phyloP scores from a whole-genome alignment of 2,329 filamentous ascomycete genomes.

The Ophiocordyceps robertsii region DNA sequence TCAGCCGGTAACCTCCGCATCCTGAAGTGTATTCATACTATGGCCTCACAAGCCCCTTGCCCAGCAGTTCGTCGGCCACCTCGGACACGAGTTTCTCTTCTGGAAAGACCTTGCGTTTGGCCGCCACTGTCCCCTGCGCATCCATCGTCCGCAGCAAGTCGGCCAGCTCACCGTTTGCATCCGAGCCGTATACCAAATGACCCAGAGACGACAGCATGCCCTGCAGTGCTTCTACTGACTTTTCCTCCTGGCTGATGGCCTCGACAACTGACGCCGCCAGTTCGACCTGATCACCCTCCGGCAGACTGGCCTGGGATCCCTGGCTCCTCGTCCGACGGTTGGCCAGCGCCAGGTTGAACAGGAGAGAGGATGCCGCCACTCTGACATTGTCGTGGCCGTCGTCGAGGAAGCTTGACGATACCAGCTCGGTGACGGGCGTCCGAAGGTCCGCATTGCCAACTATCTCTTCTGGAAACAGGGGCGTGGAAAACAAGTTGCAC shows the following conservation, averaged over 20 bases:
- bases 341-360: slow-evolving; percentile 67
- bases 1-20: too few species aligned
- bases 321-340: slow-evolving; percentile 53
- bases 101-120: slow-evolving; percentile 43
- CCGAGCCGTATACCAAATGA: slow-evolving; percentile 58
- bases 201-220: slow-evolving; percentile 68
- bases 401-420: slow-evolving; percentile 70
- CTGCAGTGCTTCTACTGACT: slow-evolving; percentile 58
- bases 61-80: slow-evolving; percentile 37
- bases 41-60: slow-evolving; percentile 30
- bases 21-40: slow-evolving; percentile 3
- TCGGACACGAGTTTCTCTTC: slow-evolving; percentile 43
- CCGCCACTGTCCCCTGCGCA: slow-evolving; percentile 48
- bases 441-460: slow-evolving; percentile 38
- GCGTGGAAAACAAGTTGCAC: slow-evolving; percentile 73
- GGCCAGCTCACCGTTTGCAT: slow-evolving; percentile 58
- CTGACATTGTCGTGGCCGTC: slow-evolving; percentile 59
- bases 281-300: slow-evolving; percentile 64
- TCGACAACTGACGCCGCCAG: slow-evolving; percentile 71
- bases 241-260: slow-evolving; percentile 45
- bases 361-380: slow-evolving; percentile 67
- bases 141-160: slow-evolving; percentile 72
- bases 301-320: slow-evolving; percentile 41
- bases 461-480: slow-evolving; percentile 54
- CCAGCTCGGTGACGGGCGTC: slow-evolving; percentile 48